Percentiles rank a stretch among this genome's conserved stretches.
Evolutionary conservation across 441 rosid genomes (phyloP).

Genomic region (Brassica balearica): DNA sequence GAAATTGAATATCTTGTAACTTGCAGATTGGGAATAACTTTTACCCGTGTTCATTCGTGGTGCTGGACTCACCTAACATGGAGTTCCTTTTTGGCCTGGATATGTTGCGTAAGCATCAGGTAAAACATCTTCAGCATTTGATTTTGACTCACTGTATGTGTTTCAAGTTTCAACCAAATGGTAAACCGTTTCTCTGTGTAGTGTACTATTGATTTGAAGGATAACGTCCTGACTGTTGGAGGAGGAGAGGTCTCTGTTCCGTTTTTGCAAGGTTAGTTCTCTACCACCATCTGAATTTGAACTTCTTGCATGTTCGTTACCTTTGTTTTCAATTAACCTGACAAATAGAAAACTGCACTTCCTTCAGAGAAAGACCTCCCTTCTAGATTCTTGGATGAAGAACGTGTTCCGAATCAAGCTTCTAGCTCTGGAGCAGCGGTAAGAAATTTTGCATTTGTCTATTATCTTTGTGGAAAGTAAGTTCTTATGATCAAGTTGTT

Average conservation of each 20-base stretch:
- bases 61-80: slow-evolving; percentile 94
- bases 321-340: not conserved
- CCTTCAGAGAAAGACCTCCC: slow-evolving; percentile 92
- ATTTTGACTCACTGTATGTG: slow-evolving; percentile 27
- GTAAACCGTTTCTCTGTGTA: slow-evolving; percentile 38
- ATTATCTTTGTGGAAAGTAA: not conserved
- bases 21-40: slow-evolving; percentile 82
- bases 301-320: not conserved
- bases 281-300: slow-evolving; percentile 25
- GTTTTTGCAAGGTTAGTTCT: slow-evolving; percentile 82
- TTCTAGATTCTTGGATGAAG: slow-evolving; percentile 79
- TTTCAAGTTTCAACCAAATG: slow-evolving; percentile 25
- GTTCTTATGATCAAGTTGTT: not conserved
- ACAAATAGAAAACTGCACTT: slow-evolving; percentile 13
- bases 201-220: slow-evolving; percentile 94
- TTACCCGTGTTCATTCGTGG: slow-evolving; percentile 92
- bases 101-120: slow-evolving; percentile 99
- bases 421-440: slow-evolving; percentile 85
- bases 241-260: slow-evolving; percentile 99
- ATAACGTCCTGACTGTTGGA: slow-evolving; percentile 86
- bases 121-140: slow-evolving; percentile 39
- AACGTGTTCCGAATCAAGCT: slow-evolving; percentile 65
- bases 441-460: slow-evolving; percentile 38
- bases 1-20: not conserved
- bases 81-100: slow-evolving; percentile 98